Base-by-base conservation (phyloP, 352 stramenopile species). In the Globisporangium emineosum region DNA sequence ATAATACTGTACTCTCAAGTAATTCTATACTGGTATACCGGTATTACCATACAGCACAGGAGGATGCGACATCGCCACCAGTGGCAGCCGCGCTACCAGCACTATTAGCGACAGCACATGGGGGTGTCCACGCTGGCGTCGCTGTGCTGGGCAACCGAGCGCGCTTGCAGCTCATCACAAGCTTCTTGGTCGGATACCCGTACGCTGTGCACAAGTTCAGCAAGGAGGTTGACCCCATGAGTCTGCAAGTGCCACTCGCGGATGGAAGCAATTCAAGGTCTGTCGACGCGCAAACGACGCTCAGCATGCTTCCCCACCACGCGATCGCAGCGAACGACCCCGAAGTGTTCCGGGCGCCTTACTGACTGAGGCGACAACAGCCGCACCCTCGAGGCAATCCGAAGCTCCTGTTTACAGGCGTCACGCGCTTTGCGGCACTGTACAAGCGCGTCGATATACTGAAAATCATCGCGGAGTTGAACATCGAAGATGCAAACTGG, bases 361-460 rank as follows among this genome's bases (percentile, higher is more conserved):
- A 52, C 42, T 32, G 8, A 1, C 23, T 62, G 7, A 4, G 4
- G 17, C 37, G 29, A 13, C 13, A 37, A 7, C 37, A 62, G 8
- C 40, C 25, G 8, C 23, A 32, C 13, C 30, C 53, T 25, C 23
- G 2, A 23, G 23, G 17, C 56, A 15, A 52, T 25, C 5, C 13
- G 5, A 29, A 9, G 3, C 37, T 62, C 2, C n/a, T 17, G 23
- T 50, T 62, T n/a, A 2, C 13, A 19, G 10, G 37, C 21, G 56
- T 15, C 53, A 40, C 27, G n/a, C n/a, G n/a, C n/a, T n/a, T n/a
- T n/a, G 56, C 37, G 21, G 56, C 53, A 27, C 56, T 62, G 37
- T 32, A 42, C 37, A 27, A 62, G 7, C 42, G 25, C 35, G 37
- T 62, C 15, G 40, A n/a, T 12, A 62, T 62, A 40, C 56, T 62